Evolutionary conservation across 495 filamentous ascomycete species (phyloP), one percentile per base, ranked within the genome.

Genomic region (Tuber melanosporum): DNA sequence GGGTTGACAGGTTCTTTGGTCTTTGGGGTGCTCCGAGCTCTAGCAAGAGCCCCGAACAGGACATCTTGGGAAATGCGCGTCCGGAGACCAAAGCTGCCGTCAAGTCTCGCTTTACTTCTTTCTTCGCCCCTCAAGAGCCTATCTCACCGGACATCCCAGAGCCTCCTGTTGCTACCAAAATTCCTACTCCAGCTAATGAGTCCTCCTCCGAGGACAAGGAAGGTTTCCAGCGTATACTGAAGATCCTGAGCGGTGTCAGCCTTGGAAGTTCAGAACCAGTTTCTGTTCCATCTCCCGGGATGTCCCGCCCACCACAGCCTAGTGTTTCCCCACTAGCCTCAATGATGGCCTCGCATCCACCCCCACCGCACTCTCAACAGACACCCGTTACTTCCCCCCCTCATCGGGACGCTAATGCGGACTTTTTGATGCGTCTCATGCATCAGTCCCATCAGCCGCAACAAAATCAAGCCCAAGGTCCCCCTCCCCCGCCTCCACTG

Each of bases 141-240:
- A 85, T 85, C 44, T 85, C 85, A 71, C 86, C 87, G 52, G 87
- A 86, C 77, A 88, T 87, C 79, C 85, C 87, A 47, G 91, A 91
- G 74, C 86, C 87, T 32, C 84, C 81, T 15, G 74, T 83, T 62
- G 75, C 81, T 72, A 77, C 82, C 49, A 74, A 75, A 46, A 78
- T 78, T n/a, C 72, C 78, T 36, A 79, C 78, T 26, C 82, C 81
- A 69, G 74, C 74, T 72, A 78, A 83, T 47, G 86, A 88, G n/a
- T 85, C 86, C 15, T 87, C 87, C 47, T 87, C 87, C 75, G 91
- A 92, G 39, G 95, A 99, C 77, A 94, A 93, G 84, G 91, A 93
- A 85, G 95, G 93, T 1, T 99, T 99, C 83, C 91, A 95, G 76
- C 89, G 91, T 70, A 91, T 99, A 62, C 85, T 99, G 46, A 89